phyloP scores from a whole-genome alignment of 73 alveolate genomes.

The Paramecium caudatum region DNA sequence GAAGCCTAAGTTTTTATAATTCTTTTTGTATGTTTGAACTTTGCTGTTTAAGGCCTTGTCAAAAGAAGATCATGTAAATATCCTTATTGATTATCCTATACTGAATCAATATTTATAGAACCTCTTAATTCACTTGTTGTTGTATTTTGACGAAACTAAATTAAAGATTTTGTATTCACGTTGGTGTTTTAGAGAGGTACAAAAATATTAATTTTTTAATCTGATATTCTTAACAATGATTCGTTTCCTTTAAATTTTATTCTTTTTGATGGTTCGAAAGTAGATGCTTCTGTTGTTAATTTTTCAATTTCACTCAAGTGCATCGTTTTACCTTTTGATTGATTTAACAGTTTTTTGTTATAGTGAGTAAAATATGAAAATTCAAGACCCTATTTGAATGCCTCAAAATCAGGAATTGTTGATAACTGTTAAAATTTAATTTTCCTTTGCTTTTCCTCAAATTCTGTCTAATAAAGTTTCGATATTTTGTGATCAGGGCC shows the following conservation, averaged over 20 bases:
- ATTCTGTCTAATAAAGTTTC: neutral
- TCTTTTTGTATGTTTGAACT: neutral
- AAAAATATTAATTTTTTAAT: neutral
- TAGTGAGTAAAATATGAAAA: neutral
- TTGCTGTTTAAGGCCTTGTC: conserved; percentile 8
- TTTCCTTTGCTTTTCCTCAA: neutral
- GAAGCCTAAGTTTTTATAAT: neutral
- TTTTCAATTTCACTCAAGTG: conserved; percentile 47
- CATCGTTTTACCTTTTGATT: conserved; percentile 18
- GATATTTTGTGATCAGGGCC: conserved; percentile 52
- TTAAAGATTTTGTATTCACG: neutral
- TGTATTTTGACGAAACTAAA: neutral
- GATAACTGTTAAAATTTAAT: neutral
- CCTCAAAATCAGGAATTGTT: conserved; percentile 50
- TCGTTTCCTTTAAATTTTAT: conserved; percentile 33
- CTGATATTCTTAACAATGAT: neutral
- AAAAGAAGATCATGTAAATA: neutral
- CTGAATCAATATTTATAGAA: neutral
- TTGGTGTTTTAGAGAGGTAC: conserved; percentile 5
- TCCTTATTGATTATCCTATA: neutral
- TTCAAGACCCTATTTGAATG: conserved; percentile 42
- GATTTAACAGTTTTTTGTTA: neutral
- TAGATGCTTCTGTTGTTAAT: conserved; percentile 60
- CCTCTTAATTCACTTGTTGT: conserved; percentile 44
- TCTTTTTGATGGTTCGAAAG: conserved; percentile 64